Evolutionary conservation across 75 land plant species (phyloP).

Genomic region (Selaginella moellendorffii): DNA sequence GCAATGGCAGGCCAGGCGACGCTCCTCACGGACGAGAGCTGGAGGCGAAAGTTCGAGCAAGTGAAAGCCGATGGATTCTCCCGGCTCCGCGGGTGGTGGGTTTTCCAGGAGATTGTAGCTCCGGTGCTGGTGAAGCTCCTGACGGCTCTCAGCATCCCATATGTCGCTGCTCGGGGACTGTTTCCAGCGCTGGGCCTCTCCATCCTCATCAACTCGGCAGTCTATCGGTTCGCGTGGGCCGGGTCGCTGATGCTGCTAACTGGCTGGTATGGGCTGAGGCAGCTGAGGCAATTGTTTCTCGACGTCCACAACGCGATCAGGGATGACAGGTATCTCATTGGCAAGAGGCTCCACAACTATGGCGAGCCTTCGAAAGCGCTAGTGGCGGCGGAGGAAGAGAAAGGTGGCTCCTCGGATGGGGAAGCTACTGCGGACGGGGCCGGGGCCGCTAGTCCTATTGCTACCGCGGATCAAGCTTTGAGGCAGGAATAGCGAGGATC

Average conservation of each 20-base stretch:
- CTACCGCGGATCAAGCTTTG: too few relatives aligned
- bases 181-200: slow-evolving; percentile 81
- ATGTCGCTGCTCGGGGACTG: slow-evolving; percentile 72
- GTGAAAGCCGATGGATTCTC: slow-evolving; percentile 90
- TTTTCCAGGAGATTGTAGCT: slow-evolving; percentile 59
- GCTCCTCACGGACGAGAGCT: slow-evolving; percentile 74
- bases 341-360: slow-evolving; percentile 77
- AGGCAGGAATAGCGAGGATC: too few relatives aligned
- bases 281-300: slow-evolving; percentile 70
- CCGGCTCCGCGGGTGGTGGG: slow-evolving; percentile 64
- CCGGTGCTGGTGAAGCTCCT: slow-evolving; percentile 73
- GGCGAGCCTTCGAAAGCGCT: too few relatives aligned
- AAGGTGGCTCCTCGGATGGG: too few relatives aligned
- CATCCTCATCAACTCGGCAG: slow-evolving; percentile 72
- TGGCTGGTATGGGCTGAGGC: slow-evolving; percentile 50
- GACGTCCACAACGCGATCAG: slow-evolving; percentile 85
- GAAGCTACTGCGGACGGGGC: too few relatives aligned
- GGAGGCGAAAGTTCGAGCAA: slow-evolving; percentile 86
- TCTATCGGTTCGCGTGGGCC: slow-evolving; percentile 86
- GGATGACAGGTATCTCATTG: slow-evolving; percentile 83
- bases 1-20: slow-evolving; percentile 79
- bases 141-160: slow-evolving; percentile 79
- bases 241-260: slow-evolving; percentile 66
- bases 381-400: too few relatives aligned
- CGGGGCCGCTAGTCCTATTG: too few relatives aligned